Percentiles rank a stretch among this genome's conserved stretches.
Evolutionary conservation across 1,284 basidiomycete genomes (phyloP).

Genomic region (Athelia psychrophila): DNA sequence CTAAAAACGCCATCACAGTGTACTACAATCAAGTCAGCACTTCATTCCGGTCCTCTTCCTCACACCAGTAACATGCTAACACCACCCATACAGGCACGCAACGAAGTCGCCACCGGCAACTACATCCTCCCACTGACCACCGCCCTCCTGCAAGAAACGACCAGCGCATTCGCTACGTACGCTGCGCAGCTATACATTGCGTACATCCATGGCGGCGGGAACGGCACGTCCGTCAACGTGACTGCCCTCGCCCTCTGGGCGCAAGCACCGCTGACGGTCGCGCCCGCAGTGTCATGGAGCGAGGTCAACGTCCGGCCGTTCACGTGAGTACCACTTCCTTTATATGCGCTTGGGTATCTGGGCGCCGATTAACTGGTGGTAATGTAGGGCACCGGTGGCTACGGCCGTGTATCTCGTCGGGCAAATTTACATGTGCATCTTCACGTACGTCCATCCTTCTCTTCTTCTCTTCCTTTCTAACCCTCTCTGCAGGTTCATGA

Average conservation of each 20-base stretch:
- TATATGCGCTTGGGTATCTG: background rate
- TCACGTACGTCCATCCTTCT: conserved; percentile 24
- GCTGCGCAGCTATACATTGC: conserved; percentile 27
- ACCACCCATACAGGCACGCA: conserved; percentile 20
- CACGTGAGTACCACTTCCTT: conserved; percentile 22
- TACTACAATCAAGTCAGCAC: conserved; percentile 28
- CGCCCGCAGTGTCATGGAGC: conserved; percentile 31
- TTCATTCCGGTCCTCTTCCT: conserved; percentile 1
- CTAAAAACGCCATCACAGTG: conserved; percentile 26
- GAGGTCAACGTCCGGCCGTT: conserved; percentile 47
- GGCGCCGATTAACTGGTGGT: background rate
- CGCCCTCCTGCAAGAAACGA: conserved; percentile 18
- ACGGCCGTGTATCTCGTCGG: conserved; percentile 51
- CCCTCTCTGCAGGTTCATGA: background rate
- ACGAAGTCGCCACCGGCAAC: conserved; percentile 28
- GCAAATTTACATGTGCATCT: conserved; percentile 47
- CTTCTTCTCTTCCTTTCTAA: background rate
- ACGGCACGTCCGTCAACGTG: conserved; percentile 25
- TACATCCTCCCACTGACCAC: conserved; percentile 26
- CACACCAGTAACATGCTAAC: background rate
- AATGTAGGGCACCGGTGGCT: conserved; percentile 37
- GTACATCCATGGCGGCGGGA: conserved; percentile 13
- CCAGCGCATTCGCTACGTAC: conserved; percentile 21
- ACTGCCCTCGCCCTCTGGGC: conserved; percentile 38
- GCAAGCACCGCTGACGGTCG: conserved; percentile 44